Conservation (phyloP, 495 filamentous ascomycete species). For the Daldinia childiae region DNA sequence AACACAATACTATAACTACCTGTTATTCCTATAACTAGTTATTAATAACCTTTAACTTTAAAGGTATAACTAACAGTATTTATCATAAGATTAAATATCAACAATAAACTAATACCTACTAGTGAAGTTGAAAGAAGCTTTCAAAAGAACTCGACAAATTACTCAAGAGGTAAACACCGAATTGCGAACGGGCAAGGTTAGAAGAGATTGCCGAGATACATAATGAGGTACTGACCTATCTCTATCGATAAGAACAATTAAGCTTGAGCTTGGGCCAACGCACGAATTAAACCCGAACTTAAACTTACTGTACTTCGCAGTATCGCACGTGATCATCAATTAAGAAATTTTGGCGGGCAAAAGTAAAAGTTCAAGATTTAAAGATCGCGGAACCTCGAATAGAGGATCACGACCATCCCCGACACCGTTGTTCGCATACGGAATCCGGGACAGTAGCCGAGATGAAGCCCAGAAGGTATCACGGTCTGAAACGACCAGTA, state of each 20-base stretch:
- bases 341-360: not conserved
- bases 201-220: too few species aligned
- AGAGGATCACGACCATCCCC: conserved; percentile 9
- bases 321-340: conserved; percentile 1
- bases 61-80: too few species aligned
- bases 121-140: too few species aligned
- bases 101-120: too few species aligned
- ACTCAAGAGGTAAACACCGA: too few species aligned
- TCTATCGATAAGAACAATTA: not conserved
- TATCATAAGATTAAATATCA: too few species aligned
- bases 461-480: conserved; percentile 69
- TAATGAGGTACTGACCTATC: too few species aligned
- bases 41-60: too few species aligned
- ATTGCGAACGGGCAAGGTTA: too few species aligned
- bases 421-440: conserved; percentile 20
- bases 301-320: not conserved
- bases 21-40: too few species aligned
- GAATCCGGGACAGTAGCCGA: conserved; percentile 34
- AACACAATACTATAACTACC: too few species aligned
- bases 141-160: too few species aligned
- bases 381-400: conserved; percentile 5
- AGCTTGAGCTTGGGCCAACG: conserved; percentile 1
- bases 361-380: not conserved
- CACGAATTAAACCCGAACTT: not conserved
- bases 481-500: conserved; percentile 71